A percentile compares a stretch with the other conserved stretches of the same genome.
These are phyloP conservation scores for Moesziomyces sp. DNA, from an alignment of 1,284 basidiomycete species.

Conservation along the genomic window DNA sequence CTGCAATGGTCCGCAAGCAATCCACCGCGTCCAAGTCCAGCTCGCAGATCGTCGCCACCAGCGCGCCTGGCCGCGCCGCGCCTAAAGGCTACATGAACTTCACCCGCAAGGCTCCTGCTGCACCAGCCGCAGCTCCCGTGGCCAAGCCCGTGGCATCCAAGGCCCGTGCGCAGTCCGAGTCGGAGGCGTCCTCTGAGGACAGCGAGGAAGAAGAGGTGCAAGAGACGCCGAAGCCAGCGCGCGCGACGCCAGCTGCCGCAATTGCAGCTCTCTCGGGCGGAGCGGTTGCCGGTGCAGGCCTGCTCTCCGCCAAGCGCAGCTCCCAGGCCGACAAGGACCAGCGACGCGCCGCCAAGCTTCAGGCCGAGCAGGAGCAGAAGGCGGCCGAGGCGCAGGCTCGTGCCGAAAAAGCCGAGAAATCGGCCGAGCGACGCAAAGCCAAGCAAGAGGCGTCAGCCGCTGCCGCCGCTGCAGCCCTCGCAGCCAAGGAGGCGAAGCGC, in stretches of 20 bases:
- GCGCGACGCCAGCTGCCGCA: conserved; percentile 24
- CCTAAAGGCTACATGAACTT: conserved; percentile 41
- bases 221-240: conserved; percentile 13
- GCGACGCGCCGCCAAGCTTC: conserved; percentile 19
- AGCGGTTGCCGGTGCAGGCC: conserved; percentile 14
- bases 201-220: conserved; percentile 18
- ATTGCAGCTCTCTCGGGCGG: conserved; percentile 21
- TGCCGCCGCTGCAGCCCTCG: conserved; percentile 42
- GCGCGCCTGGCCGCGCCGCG: conserved; percentile 13
- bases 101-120: conserved; percentile 14
- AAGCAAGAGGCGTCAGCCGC: conserved; percentile 46
- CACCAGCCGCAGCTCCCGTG: not conserved
- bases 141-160: conserved; percentile 2
- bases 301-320: conserved; percentile 23
- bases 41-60: conserved; percentile 23
- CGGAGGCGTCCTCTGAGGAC: conserved; percentile 14
- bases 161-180: conserved; percentile 3
- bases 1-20: conserved; percentile 10
- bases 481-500: conserved; percentile 46
- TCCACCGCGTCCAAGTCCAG: conserved; percentile 6
- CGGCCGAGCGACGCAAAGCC: conserved; percentile 34
- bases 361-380: conserved; percentile 31
- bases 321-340: conserved; percentile 25
- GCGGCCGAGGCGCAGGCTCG: conserved; percentile 27
- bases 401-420: conserved; percentile 30